Conservation (phyloP, 2,329 filamentous ascomycete species). For the Sporothrix luriei region DNA sequence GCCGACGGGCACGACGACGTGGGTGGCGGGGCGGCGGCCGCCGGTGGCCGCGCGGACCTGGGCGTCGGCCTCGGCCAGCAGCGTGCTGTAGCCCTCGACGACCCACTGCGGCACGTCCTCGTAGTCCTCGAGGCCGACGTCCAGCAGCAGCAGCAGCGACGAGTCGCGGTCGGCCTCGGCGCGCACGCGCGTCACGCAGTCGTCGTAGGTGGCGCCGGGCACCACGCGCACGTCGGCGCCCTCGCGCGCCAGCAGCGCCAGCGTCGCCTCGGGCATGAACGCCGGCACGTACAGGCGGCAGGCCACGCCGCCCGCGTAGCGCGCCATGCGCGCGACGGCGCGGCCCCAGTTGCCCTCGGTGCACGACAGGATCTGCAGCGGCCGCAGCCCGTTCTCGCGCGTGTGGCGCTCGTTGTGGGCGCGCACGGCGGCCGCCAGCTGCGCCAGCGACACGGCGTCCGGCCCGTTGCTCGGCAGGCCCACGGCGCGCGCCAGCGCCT, state of each 20-base stretch:
- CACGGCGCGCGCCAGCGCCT: conserved; percentile 54
- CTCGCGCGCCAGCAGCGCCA: conserved; percentile 60
- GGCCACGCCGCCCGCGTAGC: conserved; percentile 41
- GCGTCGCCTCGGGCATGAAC: conserved; percentile 58
- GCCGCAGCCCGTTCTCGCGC: conserved; percentile 34
- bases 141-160: conserved; percentile 63
- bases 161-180: conserved; percentile 48
- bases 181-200: conserved; percentile 60
- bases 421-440: conserved; percentile 44
- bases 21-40: conserved; percentile 31
- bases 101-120: conserved; percentile 71
- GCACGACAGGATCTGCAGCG: conserved; percentile 57
- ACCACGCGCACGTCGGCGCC: conserved; percentile 62
- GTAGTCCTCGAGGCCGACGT: conserved; percentile 68
- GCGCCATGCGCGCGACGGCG: conserved; percentile 70
- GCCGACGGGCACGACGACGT: conserved; percentile 67
- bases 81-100: conserved; percentile 74
- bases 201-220: conserved; percentile 63
- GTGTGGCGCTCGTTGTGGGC: conserved; percentile 25
- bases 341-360: conserved; percentile 79
- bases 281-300: conserved; percentile 61
- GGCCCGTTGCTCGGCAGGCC: conserved; percentile 44
- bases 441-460: conserved; percentile 46
- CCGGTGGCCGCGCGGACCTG: conserved; percentile 47
- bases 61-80: conserved; percentile 67